Conservation (phyloP, 768 basidiomycete genomes). For the Auriscalpium microsporum region DNA sequence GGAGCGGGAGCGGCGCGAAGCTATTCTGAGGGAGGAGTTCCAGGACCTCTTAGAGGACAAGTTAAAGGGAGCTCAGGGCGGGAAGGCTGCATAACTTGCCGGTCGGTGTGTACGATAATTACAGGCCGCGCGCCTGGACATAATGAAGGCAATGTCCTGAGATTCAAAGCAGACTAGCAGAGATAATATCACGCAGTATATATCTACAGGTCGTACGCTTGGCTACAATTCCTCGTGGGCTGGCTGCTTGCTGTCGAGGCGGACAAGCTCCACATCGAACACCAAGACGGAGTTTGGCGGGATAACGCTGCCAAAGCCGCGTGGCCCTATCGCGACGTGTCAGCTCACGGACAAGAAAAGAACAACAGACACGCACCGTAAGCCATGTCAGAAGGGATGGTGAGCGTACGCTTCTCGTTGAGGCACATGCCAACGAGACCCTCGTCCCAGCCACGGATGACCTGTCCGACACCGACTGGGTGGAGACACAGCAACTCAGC, state of each 20-base stretch:
- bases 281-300: conserved; percentile 73
- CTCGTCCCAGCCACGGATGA: conserved; percentile 81
- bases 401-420: conserved; percentile 80
- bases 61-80: conserved; percentile 42
- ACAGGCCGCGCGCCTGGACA: too few species aligned
- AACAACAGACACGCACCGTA: conserved; percentile 55
- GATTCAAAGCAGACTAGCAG: too few species aligned
- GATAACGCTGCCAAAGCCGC: conserved; percentile 71
- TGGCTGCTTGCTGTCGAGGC: conserved; percentile 37
- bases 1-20: conserved; percentile 86
- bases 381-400: conserved; percentile 70
- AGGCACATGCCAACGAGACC: conserved; percentile 82
- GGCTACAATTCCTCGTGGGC: conserved; percentile 46
- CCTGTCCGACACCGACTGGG: conserved; percentile 70
- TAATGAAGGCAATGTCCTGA: too few species aligned
- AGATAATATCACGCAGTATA: too few species aligned
- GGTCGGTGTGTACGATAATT: too few species aligned
- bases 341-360: not conserved
- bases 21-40: conserved; percentile 84
- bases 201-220: too few species aligned
- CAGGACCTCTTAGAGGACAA: conserved; percentile 73
- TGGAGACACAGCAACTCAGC: not conserved
- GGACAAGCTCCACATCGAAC: conserved; percentile 81
- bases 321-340: conserved; percentile 39
- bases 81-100: conserved; percentile 14